These are phyloP conservation scores for Apiospora koreana DNA, from an alignment of 2,329 filamentous ascomycete genomes.

Conservation along the genomic window DNA sequence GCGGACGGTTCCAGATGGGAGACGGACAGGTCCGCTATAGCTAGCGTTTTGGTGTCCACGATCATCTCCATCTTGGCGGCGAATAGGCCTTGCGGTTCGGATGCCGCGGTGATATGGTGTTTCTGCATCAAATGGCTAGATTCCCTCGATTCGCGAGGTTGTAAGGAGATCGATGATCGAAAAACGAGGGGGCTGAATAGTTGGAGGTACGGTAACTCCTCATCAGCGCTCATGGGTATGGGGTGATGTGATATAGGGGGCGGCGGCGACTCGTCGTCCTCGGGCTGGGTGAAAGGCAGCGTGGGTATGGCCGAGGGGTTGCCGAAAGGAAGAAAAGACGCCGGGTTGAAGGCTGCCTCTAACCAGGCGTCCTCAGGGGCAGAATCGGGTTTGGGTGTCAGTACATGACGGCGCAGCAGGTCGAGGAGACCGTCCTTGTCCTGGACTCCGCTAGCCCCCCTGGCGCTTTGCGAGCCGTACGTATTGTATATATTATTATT, in stretches of 20 bases:
- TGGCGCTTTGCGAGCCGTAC: slow-evolving; percentile 34
- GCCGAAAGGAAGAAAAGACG: slow-evolving; percentile 53
- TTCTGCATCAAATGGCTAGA: slow-evolving; percentile 46
- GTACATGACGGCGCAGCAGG: slow-evolving; percentile 43
- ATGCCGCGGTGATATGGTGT: slow-evolving; percentile 57
- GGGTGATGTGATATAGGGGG: slow-evolving; percentile 65
- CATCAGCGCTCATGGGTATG: slow-evolving; percentile 58
- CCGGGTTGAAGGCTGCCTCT: slow-evolving; percentile 51
- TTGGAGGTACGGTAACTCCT: slow-evolving; percentile 69
- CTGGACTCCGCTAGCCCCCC: slow-evolving; percentile 30
- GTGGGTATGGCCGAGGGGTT: slow-evolving; percentile 33
- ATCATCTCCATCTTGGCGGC: slow-evolving; percentile 57
- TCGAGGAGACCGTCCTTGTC: slow-evolving; percentile 42
- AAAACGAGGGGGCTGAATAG: slow-evolving; percentile 71
- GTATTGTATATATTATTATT: slow-evolving; percentile 54
- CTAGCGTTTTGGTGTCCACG: slow-evolving; percentile 54
- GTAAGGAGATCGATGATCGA: slow-evolving; percentile 51
- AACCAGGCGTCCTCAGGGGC: slow-evolving; percentile 41
- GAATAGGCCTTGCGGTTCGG: slow-evolving; percentile 56
- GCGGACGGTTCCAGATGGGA: slow-evolving; percentile 59
- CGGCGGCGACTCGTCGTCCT: slow-evolving; percentile 35
- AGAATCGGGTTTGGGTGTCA: slow-evolving; percentile 36
- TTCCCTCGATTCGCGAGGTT: slow-evolving; percentile 35
- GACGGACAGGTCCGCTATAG: slow-evolving; percentile 55
- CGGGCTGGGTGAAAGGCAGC: slow-evolving; percentile 21